A percentile compares a stretch with the other conserved stretches of the same genome.
phyloP scores from a whole-genome alignment of 495 filamentous ascomycete genomes.

The Hyphodiscus hymeniophilus region DNA sequence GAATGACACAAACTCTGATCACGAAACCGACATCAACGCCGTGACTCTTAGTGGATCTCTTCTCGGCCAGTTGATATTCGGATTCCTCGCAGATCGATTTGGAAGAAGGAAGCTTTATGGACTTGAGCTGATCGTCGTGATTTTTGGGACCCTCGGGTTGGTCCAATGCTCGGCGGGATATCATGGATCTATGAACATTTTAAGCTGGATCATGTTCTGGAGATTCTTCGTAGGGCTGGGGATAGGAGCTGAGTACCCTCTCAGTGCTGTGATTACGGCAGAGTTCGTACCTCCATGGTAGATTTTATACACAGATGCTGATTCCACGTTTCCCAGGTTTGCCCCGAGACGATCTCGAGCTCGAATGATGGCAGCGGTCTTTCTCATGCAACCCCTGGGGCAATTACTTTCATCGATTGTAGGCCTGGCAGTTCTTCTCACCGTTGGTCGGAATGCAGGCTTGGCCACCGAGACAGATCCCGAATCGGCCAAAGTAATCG shows the following conservation, averaged over 20 bases:
- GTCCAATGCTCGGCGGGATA: slow-evolving; percentile 28
- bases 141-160: slow-evolving; percentile 45
- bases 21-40: slow-evolving; percentile 43
- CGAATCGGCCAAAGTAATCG: slow-evolving; percentile 28
- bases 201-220: slow-evolving; percentile 51
- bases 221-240: slow-evolving; percentile 45
- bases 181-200: slow-evolving; percentile 42
- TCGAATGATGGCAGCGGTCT: slow-evolving; percentile 58
- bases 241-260: slow-evolving; percentile 10
- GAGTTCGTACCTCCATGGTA: not conserved
- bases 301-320: not conserved
- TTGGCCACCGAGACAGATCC: slow-evolving; percentile 13
- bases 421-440: slow-evolving; percentile 38
- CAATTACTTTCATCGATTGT: slow-evolving; percentile 46
- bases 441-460: slow-evolving; percentile 32
- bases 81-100: slow-evolving; percentile 51
- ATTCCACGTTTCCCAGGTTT: slow-evolving; percentile 13
- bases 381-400: slow-evolving; percentile 58
- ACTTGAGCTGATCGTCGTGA: slow-evolving; percentile 51
- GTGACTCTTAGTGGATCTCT: slow-evolving; percentile 51
- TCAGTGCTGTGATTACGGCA: slow-evolving; percentile 5
- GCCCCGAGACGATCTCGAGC: slow-evolving; percentile 48
- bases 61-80: slow-evolving; percentile 53
- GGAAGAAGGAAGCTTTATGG: slow-evolving; percentile 61
- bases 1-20: slow-evolving; percentile 22